A percentile compares a stretch with the other conserved stretches of the same genome.
These are phyloP conservation scores for Tricharina praecox DNA, from an alignment of 495 filamentous ascomycete genomes.

Conservation along the genomic window DNA sequence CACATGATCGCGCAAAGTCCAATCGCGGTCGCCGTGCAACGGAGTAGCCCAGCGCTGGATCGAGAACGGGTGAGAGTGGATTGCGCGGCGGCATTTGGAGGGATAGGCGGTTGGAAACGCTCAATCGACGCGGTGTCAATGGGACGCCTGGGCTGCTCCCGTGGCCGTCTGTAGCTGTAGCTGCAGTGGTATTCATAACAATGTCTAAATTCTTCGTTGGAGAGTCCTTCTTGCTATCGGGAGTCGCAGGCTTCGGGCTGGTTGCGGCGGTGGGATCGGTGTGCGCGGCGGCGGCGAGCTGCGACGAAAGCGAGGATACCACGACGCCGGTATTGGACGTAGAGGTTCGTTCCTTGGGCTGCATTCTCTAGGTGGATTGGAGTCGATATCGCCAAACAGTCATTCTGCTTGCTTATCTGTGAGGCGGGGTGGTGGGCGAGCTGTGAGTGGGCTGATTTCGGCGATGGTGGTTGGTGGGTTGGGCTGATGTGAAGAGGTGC, in stretches of 20 bases:
- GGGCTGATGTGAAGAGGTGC: too few species aligned
- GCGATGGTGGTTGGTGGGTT: not conserved
- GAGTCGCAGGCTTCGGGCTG: not conserved
- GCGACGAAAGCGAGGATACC: conserved; percentile 19
- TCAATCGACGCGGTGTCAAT: conserved; percentile 25
- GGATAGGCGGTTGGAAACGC: conserved; percentile 22
- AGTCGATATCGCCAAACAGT: too few species aligned
- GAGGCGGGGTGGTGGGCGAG: not conserved
- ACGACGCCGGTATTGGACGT: not conserved
- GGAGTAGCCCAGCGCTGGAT: conserved; percentile 25
- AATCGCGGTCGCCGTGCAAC: conserved; percentile 24
- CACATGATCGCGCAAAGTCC: conserved; percentile 24
- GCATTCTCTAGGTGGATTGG: too few species aligned
- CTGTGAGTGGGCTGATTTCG: not conserved
- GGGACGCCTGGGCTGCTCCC: conserved; percentile 8
- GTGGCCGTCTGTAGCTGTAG: not conserved
- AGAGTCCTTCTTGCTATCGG: not conserved
- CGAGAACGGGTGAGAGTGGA: conserved; percentile 23
- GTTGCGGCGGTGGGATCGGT: conserved; percentile 1
- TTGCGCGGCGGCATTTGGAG: conserved; percentile 26
- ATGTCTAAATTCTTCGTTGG: not conserved
- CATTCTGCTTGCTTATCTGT: not conserved
- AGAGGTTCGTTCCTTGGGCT: too few species aligned
- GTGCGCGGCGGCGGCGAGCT: conserved; percentile 15
- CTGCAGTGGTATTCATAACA: not conserved